Evolutionary conservation across 2,329 filamentous ascomycete species (phyloP).

Genomic region (Nothopassalora personata): DNA sequence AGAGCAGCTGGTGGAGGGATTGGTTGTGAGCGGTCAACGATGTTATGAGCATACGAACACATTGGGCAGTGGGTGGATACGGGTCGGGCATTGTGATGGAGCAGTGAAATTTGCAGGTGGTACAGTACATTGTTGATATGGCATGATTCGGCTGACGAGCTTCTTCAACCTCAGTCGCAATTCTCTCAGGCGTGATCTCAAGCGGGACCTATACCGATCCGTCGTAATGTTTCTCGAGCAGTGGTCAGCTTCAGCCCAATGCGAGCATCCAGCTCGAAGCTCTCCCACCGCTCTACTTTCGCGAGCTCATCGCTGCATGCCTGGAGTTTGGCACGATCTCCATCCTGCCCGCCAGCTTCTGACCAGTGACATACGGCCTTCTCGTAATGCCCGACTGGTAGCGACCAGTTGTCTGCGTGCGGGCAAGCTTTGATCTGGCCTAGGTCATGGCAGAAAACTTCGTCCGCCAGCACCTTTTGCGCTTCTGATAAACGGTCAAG

Average conservation of each 20-base stretch:
- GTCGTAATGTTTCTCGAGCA: conserved; percentile 57
- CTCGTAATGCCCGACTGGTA: conserved; percentile 78
- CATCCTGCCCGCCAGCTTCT: conserved; percentile 46
- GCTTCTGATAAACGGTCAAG: conserved; percentile 57
- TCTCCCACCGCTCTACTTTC: conserved; percentile 64
- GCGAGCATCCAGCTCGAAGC: conserved; percentile 67
- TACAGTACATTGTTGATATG: background rate
- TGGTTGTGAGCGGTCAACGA: conserved; percentile 11
- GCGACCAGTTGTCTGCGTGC: conserved; percentile 63
- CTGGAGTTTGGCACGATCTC: conserved; percentile 45
- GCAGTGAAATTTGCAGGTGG: background rate
- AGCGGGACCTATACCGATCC: background rate
- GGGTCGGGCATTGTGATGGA: background rate
- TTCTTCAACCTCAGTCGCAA: background rate
- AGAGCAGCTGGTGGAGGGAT: conserved; percentile 15
- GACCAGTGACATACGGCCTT: conserved; percentile 76
- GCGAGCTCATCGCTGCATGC: conserved; percentile 62
- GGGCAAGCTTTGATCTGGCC: conserved; percentile 44
- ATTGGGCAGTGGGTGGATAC: background rate
- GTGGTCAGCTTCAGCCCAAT: conserved; percentile 68
- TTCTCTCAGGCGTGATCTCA: background rate
- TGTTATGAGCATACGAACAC: background rate
- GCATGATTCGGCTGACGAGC: background rate
- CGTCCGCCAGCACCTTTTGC: conserved; percentile 54
- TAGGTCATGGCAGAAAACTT: conserved; percentile 58